Evolutionary conservation across 148 eudicot genomes (phyloP).

Genomic region (Oxyria digyna): DNA sequence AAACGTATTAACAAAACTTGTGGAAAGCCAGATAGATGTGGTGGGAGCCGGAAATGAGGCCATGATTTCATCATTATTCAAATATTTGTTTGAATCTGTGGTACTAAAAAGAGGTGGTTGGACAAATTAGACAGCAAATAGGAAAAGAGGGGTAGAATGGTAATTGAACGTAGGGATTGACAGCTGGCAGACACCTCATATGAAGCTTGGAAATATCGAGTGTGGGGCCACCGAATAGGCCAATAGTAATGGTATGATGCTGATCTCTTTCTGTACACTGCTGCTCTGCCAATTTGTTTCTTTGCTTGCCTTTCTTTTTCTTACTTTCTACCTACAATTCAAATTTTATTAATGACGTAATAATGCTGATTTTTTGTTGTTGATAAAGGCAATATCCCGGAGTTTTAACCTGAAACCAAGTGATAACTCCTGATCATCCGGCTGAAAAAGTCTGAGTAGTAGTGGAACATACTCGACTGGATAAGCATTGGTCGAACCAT

Average conservation of each 20-base stretch:
- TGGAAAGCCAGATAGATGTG: not conserved
- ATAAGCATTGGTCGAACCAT: too few relatives aligned
- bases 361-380: too few relatives aligned
- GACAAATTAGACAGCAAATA: constrained; percentile 2
- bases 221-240: constrained; percentile 6
- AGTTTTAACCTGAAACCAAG: too few relatives aligned
- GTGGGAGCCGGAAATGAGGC: not conserved
- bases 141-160: not conserved
- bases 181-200: constrained; percentile 9
- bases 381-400: too few relatives aligned
- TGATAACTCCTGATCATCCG: too few relatives aligned
- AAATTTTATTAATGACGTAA: too few relatives aligned
- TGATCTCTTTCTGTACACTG: not conserved
- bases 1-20: not conserved
- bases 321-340: not conserved
- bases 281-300: not conserved
- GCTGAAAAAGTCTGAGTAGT: too few relatives aligned
- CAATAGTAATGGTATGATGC: not conserved
- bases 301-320: not conserved
- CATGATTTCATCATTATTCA: not conserved
- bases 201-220: not conserved
- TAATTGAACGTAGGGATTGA: not conserved
- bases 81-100: not conserved
- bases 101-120: not conserved
- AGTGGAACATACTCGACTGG: too few relatives aligned